These are phyloP conservation scores for Biscogniauxia marginata DNA, from an alignment of 2,329 filamentous ascomycete genomes.

Conservation along the genomic window DNA sequence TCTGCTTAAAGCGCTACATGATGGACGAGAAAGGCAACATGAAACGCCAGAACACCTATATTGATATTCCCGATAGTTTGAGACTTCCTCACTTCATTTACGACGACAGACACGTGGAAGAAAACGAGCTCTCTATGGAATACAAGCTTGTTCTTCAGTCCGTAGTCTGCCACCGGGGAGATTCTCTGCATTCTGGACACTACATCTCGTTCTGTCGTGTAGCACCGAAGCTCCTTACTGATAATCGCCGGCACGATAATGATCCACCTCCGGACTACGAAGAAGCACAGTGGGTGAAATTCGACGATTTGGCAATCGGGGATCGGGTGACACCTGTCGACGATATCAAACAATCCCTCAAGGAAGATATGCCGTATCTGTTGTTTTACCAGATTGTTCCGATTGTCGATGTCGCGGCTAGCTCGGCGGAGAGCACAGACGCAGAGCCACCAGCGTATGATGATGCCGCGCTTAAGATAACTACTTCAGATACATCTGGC, in stretches of 20 bases:
- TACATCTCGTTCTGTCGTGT: conserved; percentile 85
- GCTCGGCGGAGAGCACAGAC: conserved; percentile 47
- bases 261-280: conserved; percentile 65
- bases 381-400: conserved; percentile 94
- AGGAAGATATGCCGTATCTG: conserved; percentile 88
- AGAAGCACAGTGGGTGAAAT: conserved; percentile 81
- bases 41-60: conserved; percentile 72
- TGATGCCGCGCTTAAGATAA: conserved; percentile 46
- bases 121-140: conserved; percentile 73
- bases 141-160: conserved; percentile 93
- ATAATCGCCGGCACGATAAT: conserved; percentile 54
- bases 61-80: conserved; percentile 82
- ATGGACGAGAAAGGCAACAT: conserved; percentile 69
- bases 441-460: conserved; percentile 59
- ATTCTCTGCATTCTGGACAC: conserved; percentile 83
- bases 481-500: conserved; percentile 31
- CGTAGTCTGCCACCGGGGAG: conserved; percentile 87
- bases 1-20: conserved; percentile 88
- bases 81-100: conserved; percentile 89
- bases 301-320: conserved; percentile 75
- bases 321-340: conserved; percentile 74
- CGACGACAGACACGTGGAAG: conserved; percentile 66
- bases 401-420: conserved; percentile 65
- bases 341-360: conserved; percentile 72
- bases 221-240: conserved; percentile 59